Percentiles rank a stretch among this genome's conserved stretches.
These are phyloP conservation scores for Phialophora verrucosa DNA, from an alignment of 2,329 filamentous ascomycete species.

Conservation along the genomic window DNA sequence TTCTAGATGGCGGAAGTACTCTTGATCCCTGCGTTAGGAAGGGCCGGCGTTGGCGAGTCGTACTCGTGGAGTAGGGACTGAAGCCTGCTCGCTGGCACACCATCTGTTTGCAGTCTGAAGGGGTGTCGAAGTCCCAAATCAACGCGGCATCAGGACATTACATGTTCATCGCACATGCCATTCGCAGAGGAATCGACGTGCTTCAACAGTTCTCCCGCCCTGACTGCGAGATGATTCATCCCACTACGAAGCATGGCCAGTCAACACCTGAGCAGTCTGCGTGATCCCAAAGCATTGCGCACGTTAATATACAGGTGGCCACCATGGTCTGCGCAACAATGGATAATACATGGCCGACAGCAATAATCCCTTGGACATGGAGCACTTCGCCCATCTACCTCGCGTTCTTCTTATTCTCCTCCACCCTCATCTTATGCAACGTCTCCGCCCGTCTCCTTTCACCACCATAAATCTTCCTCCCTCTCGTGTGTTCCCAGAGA, in stretches of 20 bases:
- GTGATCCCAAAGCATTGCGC: neutral
- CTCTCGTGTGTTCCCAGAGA: slow-evolving; percentile 88
- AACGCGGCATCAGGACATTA: neutral
- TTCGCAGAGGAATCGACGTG: neutral
- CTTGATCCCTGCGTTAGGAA: neutral
- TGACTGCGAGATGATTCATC: neutral
- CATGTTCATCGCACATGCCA: neutral
- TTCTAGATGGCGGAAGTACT: neutral
- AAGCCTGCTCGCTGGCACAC: neutral
- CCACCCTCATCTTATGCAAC: slow-evolving; percentile 80
- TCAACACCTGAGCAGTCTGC: neutral
- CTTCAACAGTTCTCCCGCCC: neutral
- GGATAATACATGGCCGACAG: neutral
- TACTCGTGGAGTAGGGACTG: neutral
- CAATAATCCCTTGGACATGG: neutral
- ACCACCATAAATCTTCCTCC: slow-evolving; percentile 93
- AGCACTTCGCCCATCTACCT: slow-evolving; percentile 18
- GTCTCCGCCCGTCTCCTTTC: slow-evolving; percentile 88
- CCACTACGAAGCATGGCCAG: neutral
- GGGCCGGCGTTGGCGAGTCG: neutral
- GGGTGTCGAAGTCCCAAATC: neutral
- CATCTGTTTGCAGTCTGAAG: neutral
- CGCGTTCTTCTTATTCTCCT: slow-evolving; percentile 71
- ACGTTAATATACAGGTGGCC: neutral
- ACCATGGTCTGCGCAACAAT: neutral